Evolutionary conservation across 148 eudicot genomes (phyloP), one percentile per base, ranked within the genome.

Genomic region (Persicaria maculosa): DNA sequence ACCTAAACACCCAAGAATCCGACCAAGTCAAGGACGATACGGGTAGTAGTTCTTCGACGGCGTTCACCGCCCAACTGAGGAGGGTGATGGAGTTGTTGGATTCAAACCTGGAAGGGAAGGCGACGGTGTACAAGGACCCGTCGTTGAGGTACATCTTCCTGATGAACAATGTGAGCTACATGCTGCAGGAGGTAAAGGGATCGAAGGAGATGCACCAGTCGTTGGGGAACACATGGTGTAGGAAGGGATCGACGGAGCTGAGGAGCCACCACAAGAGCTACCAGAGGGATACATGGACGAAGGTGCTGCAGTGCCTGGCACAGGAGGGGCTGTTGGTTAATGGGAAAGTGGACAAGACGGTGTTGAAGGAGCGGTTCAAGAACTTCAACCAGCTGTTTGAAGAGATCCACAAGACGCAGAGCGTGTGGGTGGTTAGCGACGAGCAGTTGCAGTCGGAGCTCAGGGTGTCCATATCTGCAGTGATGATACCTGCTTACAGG

Each of bases 371-470:
- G 76, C 84, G 96, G 72, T 88, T 95, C 76, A 95, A 95, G 83
- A 77, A 44, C 2, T 95, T 95, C 43, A 89, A 82, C 31, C 65
- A 71, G 15, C 72, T 79, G 83, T 90, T 92, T 8, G 98, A 95
- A 4, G 98, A 95, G 48, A 95, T 92, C 48, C 89, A 87, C 72
- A 85, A 80, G 85, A 82, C 88, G 25, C 98, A 95, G 47, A 87
- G 91, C 74, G 48, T 88, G 0, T 95, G 98, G 98, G 92, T 92
- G 54, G 96, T 95, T 43, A 92, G 92, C 62, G 98, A 95, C 17
- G 88, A 85, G 61, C 98, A 95, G 78, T 85, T 95, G 16, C 87
- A 87, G 61, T 90, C 97, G 4, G 97, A 95, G 88, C 93, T 95
- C 0, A 79, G 93, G 76, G 97, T 90, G 55, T 85, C 98, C 2